Conservation (phyloP, 352 stramenopile genomes). For the Pythium pyrilobum region DNA sequence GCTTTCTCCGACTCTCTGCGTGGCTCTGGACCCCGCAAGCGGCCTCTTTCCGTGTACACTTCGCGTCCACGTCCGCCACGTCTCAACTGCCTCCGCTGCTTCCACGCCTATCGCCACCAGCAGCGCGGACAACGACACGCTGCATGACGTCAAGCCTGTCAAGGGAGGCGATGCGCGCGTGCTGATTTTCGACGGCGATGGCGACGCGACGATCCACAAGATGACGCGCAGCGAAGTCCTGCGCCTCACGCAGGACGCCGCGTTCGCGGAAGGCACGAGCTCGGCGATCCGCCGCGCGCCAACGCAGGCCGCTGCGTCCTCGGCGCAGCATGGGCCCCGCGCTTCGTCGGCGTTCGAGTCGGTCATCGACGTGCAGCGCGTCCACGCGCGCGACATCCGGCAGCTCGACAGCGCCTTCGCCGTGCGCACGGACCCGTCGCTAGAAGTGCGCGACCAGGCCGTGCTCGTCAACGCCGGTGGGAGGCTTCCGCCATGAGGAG, state of each 20-base stretch:
- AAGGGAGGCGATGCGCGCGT: constrained; percentile 12
- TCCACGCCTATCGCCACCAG: not conserved
- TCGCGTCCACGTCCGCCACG: too few species aligned
- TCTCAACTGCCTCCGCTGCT: not conserved
- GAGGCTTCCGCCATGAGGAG: too few species aligned
- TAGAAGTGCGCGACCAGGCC: constrained; percentile 71
- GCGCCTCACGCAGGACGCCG: constrained; percentile 48
- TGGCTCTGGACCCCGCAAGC: too few species aligned
- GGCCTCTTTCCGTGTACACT: too few species aligned
- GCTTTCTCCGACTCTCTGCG: too few species aligned
- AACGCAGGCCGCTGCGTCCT: constrained; percentile 34
- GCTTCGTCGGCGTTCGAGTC: not conserved
- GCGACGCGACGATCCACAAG: constrained; percentile 43
- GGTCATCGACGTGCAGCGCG: constrained; percentile 32
- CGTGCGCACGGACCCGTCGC: constrained; percentile 66
- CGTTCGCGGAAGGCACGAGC: constrained; percentile 54
- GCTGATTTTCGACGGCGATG: constrained; percentile 46
- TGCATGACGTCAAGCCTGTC: not conserved
- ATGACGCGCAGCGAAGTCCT: constrained; percentile 57
- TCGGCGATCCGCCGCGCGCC: constrained; percentile 69
- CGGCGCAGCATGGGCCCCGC: too few species aligned
- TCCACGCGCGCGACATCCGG: constrained; percentile 73
- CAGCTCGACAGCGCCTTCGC: constrained; percentile 72
- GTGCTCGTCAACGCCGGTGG: constrained; percentile 69
- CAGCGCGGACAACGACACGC: not conserved